phyloP scores from a whole-genome alignment of 169 alveolate species.

The Theileria sp. region DNA sequence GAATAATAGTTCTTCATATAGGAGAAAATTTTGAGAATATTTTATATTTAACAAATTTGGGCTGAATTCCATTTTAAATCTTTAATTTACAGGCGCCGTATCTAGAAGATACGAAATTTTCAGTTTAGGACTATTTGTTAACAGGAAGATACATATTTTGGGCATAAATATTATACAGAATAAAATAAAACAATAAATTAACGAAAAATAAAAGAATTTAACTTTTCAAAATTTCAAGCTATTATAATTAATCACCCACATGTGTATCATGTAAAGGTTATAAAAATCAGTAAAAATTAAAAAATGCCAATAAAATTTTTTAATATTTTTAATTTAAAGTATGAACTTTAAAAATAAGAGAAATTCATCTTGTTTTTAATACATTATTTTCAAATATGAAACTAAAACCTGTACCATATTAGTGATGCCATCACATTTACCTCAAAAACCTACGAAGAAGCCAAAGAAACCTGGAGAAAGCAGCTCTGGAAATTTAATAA shows the following conservation, averaged over 20 bases:
- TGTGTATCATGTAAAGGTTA: not conserved
- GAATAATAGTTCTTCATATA: constrained; percentile 66
- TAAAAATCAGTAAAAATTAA: constrained; percentile 1
- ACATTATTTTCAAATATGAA: not conserved
- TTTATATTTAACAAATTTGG: not conserved
- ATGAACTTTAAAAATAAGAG: not conserved
- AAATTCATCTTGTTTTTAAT: not conserved
- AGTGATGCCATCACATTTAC: constrained; percentile 14
- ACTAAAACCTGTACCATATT: not conserved
- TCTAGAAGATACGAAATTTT: constrained; percentile 16
- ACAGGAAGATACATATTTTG: not conserved
- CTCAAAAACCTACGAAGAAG: not conserved
- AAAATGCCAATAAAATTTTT: not conserved
- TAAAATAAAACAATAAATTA: not conserved
- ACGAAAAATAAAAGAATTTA: not conserved
- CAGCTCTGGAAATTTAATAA: constrained; percentile 11
- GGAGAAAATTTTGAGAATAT: constrained; percentile 1
- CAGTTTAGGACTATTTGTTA: not conserved
- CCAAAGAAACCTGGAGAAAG: not conserved
- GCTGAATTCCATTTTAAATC: constrained; percentile 13
- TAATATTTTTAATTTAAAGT: not conserved
- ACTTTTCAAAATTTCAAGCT: not conserved
- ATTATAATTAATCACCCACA: not conserved
- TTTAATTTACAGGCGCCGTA: constrained; percentile 1
- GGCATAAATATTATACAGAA: not conserved